A percentile compares a stretch with the other conserved stretches of the same genome.
phyloP scores from a whole-genome alignment of 139 green algal genomes.

The Closterium sp. region DNA sequence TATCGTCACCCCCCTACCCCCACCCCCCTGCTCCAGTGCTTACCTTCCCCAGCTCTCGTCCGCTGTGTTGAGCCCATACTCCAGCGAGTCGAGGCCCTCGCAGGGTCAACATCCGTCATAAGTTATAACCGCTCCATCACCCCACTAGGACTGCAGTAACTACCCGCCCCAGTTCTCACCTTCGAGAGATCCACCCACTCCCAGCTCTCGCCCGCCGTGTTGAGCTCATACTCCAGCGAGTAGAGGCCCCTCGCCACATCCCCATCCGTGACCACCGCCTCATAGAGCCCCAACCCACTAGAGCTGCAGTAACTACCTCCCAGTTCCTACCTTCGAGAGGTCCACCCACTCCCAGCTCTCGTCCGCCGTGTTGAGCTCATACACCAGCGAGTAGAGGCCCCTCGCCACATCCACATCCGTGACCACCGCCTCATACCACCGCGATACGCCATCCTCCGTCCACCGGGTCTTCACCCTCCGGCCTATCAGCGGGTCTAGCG shows the following conservation, averaged over 20 bases:
- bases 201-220: constrained; percentile 17
- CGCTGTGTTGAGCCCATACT: too few relatives aligned
- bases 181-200: constrained; percentile 18
- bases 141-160: too few relatives aligned
- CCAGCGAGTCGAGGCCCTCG: too few relatives aligned
- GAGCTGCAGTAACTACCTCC: too few relatives aligned
- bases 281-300: too few relatives aligned
- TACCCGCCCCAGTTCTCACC: too few relatives aligned
- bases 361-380: constrained; percentile 33
- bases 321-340: constrained; percentile 7
- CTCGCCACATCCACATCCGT: not conserved
- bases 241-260: not conserved
- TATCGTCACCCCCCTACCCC: too few relatives aligned
- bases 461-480: constrained; percentile 13
- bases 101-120: too few relatives aligned
- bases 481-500: constrained; percentile 22
- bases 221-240: constrained; percentile 37
- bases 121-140: too few relatives aligned
- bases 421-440: constrained; percentile 28
- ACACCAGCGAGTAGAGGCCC: constrained; percentile 23
- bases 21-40: too few relatives aligned
- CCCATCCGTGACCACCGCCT: too few relatives aligned
- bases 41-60: too few relatives aligned
- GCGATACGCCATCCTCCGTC: constrained; percentile 10
- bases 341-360: constrained; percentile 51